Evolutionary conservation across 306 rosid genomes (phyloP), one percentile per base, ranked within the genome.

Genomic region (Medicago arabica): DNA sequence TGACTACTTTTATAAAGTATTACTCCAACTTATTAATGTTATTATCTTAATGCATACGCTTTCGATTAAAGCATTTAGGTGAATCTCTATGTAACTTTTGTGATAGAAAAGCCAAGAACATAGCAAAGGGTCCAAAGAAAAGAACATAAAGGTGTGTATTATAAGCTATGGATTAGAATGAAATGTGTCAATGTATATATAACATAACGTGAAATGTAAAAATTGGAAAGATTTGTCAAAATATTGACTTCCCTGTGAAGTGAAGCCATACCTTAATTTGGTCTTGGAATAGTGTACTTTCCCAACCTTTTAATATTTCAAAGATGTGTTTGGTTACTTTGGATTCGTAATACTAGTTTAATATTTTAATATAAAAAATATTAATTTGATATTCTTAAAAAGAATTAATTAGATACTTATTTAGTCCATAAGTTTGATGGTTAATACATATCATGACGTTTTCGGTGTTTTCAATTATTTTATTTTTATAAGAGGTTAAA

Each of bases 241-340:
- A 53, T 44, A 46, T 21, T 62, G 50, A 75, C 80, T 83, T 83
- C 69, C 60, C 78, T 34, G 44, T 47, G 13, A 78, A 83, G 86
- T 7, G 58, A 83, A 83, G 80, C 19, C 77, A 19, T 55, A 19
- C 12, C 59, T 57, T 57, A 57, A 57, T 19, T 21, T 57, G 63
- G 36, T 21, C 63, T 57, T 57, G 63, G 6, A 53, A 8, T 15
- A 49, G 21, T 53, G 60, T 17, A 17, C 11, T 23, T 8, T 53
- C 5, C 1, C 10, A 1, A 3, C 25, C 60, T 17, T 53, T 53
- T 53, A 17, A 17, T 53, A 10, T 0, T 21, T 57, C 36, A 57
- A 57, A 57, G 16, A 21, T 57, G n/a, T 57, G 9, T 15, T 15
- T n/a, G 14, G 16, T 49, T 18, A 14, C 9, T 5, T 49, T 15